These are phyloP conservation scores for Ceratocystis diversiconidia DNA, from an alignment of 2,329 filamentous ascomycete species.

Conservation along the genomic window DNA sequence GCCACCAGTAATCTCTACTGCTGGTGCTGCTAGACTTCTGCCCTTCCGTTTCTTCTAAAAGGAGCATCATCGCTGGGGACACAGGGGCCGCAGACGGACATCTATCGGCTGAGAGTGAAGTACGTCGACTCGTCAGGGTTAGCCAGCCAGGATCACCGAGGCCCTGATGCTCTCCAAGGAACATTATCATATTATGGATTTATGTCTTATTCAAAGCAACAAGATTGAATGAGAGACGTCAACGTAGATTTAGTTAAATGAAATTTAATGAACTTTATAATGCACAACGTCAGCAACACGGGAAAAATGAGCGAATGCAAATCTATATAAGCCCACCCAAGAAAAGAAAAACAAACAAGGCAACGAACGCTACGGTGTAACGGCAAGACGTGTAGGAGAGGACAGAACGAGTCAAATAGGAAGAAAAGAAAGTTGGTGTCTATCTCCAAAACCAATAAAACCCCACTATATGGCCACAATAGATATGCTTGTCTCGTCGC, in stretches of 20 bases:
- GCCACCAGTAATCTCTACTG: slow-evolving; percentile 10
- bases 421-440: too few relatives aligned
- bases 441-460: too few relatives aligned
- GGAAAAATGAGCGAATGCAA: neutral
- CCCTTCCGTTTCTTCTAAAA: slow-evolving; percentile 5
- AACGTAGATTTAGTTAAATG: neutral
- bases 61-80: neutral
- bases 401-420: too few relatives aligned
- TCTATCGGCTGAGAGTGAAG: neutral
- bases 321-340: neutral
- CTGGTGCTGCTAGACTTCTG: slow-evolving; percentile 12
- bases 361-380: neutral
- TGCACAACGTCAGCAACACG: neutral
- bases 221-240: neutral
- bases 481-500: too few relatives aligned
- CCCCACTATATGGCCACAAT: too few relatives aligned
- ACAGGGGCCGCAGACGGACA: neutral
- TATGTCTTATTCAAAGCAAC: neutral
- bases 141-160: too few relatives aligned
- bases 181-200: neutral
- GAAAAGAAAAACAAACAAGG: neutral
- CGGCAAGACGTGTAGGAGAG: too few relatives aligned
- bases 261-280: neutral
- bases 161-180: too few relatives aligned
- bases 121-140: too few relatives aligned